These are phyloP conservation scores for Magnaporthiopsis rhizophila DNA, from an alignment of 2,329 filamentous ascomycete genomes.

Conservation along the genomic window DNA sequence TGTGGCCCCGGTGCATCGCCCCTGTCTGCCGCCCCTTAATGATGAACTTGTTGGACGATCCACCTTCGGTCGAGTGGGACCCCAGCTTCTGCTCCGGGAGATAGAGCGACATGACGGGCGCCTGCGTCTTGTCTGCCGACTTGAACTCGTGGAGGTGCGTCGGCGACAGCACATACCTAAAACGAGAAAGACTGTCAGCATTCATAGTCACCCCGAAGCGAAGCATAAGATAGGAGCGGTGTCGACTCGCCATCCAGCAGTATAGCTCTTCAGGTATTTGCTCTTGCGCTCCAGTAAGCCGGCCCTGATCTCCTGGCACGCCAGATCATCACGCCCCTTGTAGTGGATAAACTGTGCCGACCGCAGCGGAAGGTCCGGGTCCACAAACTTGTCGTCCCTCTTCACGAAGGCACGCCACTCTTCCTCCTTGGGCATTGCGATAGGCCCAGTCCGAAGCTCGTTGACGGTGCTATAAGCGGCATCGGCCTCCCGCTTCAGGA, in stretches of 20 bases:
- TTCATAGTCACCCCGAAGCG: neutral
- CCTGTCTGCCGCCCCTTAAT: slow-evolving; percentile 94
- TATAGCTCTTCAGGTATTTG: slow-evolving; percentile 97
- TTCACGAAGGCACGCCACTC: slow-evolving; percentile 85
- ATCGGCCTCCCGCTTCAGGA: slow-evolving; percentile 85
- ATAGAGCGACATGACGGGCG: slow-evolving; percentile 93
- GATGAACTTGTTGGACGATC: slow-evolving; percentile 93
- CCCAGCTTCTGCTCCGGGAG: slow-evolving; percentile 92
- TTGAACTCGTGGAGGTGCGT: slow-evolving; percentile 99
- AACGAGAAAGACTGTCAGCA: slow-evolving; percentile 19
- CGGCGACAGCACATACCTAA: slow-evolving; percentile 87
- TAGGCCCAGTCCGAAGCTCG: slow-evolving; percentile 72
- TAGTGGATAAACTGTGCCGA: slow-evolving; percentile 79
- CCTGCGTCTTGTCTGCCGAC: slow-evolving; percentile 86
- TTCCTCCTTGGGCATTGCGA: slow-evolving; percentile 87
- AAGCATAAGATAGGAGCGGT: slow-evolving; percentile 26
- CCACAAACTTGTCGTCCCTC: slow-evolving; percentile 76
- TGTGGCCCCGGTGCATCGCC: slow-evolving; percentile 75
- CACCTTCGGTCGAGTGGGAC: slow-evolving; percentile 74
- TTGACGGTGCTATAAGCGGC: slow-evolving; percentile 71
- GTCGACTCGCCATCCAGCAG: slow-evolving; percentile 65
- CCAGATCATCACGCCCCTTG: slow-evolving; percentile 78
- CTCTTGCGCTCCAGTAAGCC: slow-evolving; percentile 95
- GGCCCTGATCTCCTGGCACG: slow-evolving; percentile 74
- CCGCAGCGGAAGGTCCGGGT: slow-evolving; percentile 72